Percentiles rank a stretch among this genome's conserved stretches.
Evolutionary conservation across 176 grass and related monocot species (phyloP).

Genomic region (Musa beccarii): DNA sequence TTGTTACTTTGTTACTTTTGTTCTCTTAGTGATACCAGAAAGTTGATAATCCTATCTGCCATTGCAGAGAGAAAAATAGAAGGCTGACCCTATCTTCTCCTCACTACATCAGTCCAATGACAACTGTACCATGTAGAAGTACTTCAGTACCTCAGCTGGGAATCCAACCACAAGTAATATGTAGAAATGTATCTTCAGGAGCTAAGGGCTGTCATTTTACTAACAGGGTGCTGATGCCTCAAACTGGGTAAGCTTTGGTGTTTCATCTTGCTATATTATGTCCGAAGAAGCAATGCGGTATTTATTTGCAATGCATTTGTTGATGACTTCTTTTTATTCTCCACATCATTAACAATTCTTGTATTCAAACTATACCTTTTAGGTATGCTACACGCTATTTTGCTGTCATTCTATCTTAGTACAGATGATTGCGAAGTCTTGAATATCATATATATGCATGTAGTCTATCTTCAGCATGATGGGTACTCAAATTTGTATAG

Average conservation of each 20-base stretch:
- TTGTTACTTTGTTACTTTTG: neutral
- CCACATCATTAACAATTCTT: too few species aligned
- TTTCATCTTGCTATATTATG: neutral
- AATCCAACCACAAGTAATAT: conserved; percentile 34
- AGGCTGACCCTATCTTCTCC: neutral
- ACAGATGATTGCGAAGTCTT: too few species aligned
- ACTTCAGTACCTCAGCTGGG: conserved; percentile 53
- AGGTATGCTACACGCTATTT: neutral
- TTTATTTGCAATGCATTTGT: neutral
- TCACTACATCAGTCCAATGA: conserved; percentile 21
- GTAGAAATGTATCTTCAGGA: conserved; percentile 15
- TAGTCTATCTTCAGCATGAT: too few species aligned
- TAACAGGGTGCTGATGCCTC: conserved; percentile 19
- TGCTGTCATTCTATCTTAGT: too few species aligned
- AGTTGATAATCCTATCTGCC: neutral
- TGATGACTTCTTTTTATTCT: neutral
- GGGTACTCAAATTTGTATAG: too few species aligned
- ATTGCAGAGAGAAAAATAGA: neutral
- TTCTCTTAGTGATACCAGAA: neutral
- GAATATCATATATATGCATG: too few species aligned
- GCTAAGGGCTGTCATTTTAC: conserved; percentile 22
- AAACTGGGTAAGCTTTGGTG: conserved; percentile 32
- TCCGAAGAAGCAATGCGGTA: neutral
- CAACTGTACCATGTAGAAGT: conserved; percentile 38
- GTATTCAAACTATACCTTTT: neutral